A percentile compares a stretch with the other conserved stretches of the same genome.
phyloP scores from a whole-genome alignment of 2,329 filamentous ascomycete species.

The Botrytis byssoidea region DNA sequence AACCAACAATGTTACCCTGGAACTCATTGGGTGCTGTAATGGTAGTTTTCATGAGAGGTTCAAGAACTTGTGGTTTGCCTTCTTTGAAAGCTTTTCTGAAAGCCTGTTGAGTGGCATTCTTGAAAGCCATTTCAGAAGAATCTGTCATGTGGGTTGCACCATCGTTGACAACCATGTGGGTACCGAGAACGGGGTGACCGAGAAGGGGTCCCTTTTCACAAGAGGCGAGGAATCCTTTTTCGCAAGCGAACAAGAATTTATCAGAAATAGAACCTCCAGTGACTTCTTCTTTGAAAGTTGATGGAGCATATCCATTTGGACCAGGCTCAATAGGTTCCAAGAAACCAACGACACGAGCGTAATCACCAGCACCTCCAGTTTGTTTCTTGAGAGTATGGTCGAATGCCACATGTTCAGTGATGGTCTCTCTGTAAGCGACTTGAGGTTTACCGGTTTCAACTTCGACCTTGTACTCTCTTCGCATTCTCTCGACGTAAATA shows the following conservation, averaged over 20 bases:
- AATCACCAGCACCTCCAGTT: constrained; percentile 92
- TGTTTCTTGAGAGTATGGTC: constrained; percentile 96
- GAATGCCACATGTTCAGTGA: constrained; percentile 76
- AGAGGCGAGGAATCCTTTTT: constrained; percentile 85
- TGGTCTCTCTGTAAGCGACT: constrained; percentile 94
- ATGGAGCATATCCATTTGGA: constrained; percentile 60
- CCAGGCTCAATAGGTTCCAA: constrained; percentile 72
- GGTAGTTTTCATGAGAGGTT: constrained; percentile 97
- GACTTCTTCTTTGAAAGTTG: constrained; percentile 79
- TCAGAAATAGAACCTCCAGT: constrained; percentile 89
- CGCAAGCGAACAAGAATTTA: constrained; percentile 91
- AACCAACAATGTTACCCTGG: constrained; percentile 90
- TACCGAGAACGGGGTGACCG: constrained; percentile 88
- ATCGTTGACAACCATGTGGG: constrained; percentile 90
- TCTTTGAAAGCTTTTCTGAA: constrained; percentile 91
- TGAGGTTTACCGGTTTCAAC: constrained; percentile 95
- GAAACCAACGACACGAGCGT: constrained; percentile 85
- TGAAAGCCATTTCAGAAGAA: constrained; percentile 96
- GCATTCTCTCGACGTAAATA: constrained; percentile 96
- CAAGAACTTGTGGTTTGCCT: constrained; percentile 79
- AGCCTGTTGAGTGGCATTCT: constrained; percentile 88
- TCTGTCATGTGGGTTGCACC: constrained; percentile 97
- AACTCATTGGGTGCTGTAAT: constrained; percentile 96
- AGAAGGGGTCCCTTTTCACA: constrained; percentile 87
- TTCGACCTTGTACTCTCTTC: constrained; percentile 94